Base-by-base conservation (phyloP, 495 filamentous ascomycete genomes). In the Penicillium egyptiacum region DNA sequence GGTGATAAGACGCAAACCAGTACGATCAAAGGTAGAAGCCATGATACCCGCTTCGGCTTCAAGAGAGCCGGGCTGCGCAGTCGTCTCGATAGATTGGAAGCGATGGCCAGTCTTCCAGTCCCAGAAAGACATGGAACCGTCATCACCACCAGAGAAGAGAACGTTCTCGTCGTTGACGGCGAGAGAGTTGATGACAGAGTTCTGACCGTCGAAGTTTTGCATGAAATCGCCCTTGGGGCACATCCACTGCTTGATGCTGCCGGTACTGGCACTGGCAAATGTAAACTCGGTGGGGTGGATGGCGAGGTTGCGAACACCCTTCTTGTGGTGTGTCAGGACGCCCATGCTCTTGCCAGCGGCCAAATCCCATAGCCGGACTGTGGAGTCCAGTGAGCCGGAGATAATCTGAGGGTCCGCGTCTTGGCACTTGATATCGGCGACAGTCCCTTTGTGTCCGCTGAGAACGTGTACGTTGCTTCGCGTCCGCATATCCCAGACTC, bases 401-500 rank as follows among this genome's bases (percentile, higher is more conserved):
- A 99, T 95, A 63, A 99, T 83, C 70, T 99, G 95, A 0, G 95
- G 95, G 69, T 99, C 95, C 7, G 90, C 90, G 75, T 96, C 94
- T 74, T 99, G 95, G 62, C 91, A 96, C 59, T 91, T 88, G 25
- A 98, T 78, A 61, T 90, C 87, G 9, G 94, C 85, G 14, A 98
- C 87, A 1, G 95, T 97, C 37, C 87, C 87, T 53, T 87, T 90
- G 76, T 99, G 95, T 12, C 95, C 94, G 8, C 83, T 80, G 8
- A 99, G 77, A 45, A 98, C 95, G 75, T 98, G 95, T 56, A 98
- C 85, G 68, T 99, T 98, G 76, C 85, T 89, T 53, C 94, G 78
- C 1, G 94, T 98, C 17, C 95, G 85, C 95, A 99, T 98, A 67
- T 99, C 95, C 95, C 95, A 99, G 5, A 99, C 92, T 59, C 95